Base-by-base conservation (phyloP, 768 basidiomycete genomes). In the Phaeotremella fagi region DNA sequence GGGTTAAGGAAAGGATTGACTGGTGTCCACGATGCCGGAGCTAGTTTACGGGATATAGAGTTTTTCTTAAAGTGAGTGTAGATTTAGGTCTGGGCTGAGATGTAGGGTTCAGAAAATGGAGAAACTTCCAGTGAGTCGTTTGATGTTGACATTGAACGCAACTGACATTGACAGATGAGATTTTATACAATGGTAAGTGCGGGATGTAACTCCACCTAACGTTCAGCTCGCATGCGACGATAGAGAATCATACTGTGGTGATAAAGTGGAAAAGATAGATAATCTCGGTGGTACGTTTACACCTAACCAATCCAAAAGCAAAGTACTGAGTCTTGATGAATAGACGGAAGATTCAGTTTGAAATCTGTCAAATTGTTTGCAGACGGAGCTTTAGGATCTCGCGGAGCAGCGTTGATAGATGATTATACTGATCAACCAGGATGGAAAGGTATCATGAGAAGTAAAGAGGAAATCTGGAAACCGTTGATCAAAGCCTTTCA, bases 341-440 rank as follows among this genome's bases (percentile, higher is more conserved):
- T 29, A 42, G 82, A 85, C 60, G 82, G 81, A 27, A 78, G 84
- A 48, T 78, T 92, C 24, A 84, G 78, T 31, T 79, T 86, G 7
- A 55, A 65, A 42, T 64, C 64, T 6, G 75, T 72, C 55, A 71
- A 72, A 53, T 57, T 73, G 14, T 69, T 71, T 43, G 57, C 55
- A 0, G 92, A 97, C 66, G 91, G 91, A 36, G 92, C 92, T 0
- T 80, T 98, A 3, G 90, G 94, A 0, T 88, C 87, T 1, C 88
- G 87, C 80, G 92, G 94, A 5, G 91, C 94, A 0, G 91, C 94
- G 0, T 79, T 98, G 51, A 75, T 88, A 4, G 80, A 85, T 45
- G 88, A 90, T 16, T 98, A 95, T 70, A 80, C 83, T 0, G 76
- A 94, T 72, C 82, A 86, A 20, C 84, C 87, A 1, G 79, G 81